These are phyloP conservation scores for Stemphylium vesicarium DNA, from an alignment of 2,329 filamentous ascomycete genomes.

Conservation along the genomic window DNA sequence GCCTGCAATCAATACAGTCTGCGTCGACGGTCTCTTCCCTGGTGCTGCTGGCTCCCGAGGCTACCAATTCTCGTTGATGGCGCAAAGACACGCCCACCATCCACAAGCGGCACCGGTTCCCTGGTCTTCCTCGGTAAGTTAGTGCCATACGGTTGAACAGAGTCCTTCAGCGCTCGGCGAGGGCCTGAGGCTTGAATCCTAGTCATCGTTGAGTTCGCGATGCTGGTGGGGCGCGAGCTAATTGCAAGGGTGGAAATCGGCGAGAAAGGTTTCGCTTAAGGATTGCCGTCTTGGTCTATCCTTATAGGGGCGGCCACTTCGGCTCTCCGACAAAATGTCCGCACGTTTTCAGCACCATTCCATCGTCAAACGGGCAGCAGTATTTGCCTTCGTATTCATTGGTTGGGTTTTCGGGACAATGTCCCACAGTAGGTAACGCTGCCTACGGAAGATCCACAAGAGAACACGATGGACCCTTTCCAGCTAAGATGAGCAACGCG, in stretches of 20 bases:
- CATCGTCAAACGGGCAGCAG: slow-evolving; percentile 1
- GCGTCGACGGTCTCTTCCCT: neutral
- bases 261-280: slow-evolving; percentile 13
- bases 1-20: neutral
- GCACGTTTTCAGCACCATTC: slow-evolving; percentile 3
- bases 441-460: neutral
- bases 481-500: no score
- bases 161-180: neutral
- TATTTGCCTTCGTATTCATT: neutral
- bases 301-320: slow-evolving; percentile 6
- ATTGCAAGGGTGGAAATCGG: slow-evolving; percentile 10
- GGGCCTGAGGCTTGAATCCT: neutral
- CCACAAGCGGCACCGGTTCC: neutral
- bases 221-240: slow-evolving; percentile 4
- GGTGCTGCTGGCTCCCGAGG: neutral
- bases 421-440: neutral
- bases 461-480: neutral
- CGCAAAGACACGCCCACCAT: neutral
- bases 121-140: neutral
- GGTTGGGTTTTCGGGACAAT: neutral
- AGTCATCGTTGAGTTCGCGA: neutral
- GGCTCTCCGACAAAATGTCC: slow-evolving; percentile 13
- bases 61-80: neutral
- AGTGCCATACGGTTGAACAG: neutral
- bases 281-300: slow-evolving; percentile 2